A percentile compares a stretch with the other conserved stretches of the same genome.
Conservation (phyloP, 1,139 yeast genomes). For the Nakaseomyces uthaithaninus region DNA sequence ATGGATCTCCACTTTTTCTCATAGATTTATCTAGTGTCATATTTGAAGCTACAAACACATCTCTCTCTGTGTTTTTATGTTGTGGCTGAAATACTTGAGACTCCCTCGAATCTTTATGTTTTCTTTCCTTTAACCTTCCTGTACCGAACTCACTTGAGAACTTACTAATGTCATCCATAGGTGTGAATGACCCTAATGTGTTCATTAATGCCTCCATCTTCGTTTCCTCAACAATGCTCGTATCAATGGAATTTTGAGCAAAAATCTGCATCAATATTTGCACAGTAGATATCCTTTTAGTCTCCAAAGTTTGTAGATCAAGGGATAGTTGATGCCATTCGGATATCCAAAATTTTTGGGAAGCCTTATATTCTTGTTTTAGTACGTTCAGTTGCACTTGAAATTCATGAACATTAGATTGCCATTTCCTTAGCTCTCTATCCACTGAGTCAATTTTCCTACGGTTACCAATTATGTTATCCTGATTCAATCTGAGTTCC, state of each 20-base stretch:
- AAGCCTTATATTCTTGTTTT: conserved; percentile 45
- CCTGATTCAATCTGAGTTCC: conserved; percentile 36
- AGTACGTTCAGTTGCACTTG: conserved; percentile 47
- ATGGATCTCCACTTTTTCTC: conserved; percentile 12
- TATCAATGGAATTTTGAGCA: conserved; percentile 35
- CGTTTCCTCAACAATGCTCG: conserved; percentile 25
- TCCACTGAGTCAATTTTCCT: conserved; percentile 59
- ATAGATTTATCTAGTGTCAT: conserved; percentile 4
- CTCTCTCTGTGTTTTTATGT: conserved; percentile 2
- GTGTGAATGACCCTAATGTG: conserved; percentile 24
- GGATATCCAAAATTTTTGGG: conserved; percentile 62
- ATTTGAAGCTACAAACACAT: background rate
- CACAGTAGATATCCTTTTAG: conserved; percentile 65
- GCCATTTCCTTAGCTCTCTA: conserved; percentile 51
- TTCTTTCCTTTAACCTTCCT: conserved; percentile 22
- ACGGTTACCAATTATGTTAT: conserved; percentile 68
- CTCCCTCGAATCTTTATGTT: conserved; percentile 13
- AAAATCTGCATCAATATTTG: conserved; percentile 78
- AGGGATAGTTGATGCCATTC: conserved; percentile 73
- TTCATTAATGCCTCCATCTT: conserved; percentile 23
- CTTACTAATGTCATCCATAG: conserved; percentile 26
- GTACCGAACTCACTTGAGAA: conserved; percentile 31
- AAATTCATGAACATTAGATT: conserved; percentile 40
- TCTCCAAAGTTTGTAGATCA: conserved; percentile 68
- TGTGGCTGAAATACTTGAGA: background rate